Evolutionary conservation across 495 filamentous ascomycete genomes (phyloP).

Genomic region (Patellaria atrata): DNA sequence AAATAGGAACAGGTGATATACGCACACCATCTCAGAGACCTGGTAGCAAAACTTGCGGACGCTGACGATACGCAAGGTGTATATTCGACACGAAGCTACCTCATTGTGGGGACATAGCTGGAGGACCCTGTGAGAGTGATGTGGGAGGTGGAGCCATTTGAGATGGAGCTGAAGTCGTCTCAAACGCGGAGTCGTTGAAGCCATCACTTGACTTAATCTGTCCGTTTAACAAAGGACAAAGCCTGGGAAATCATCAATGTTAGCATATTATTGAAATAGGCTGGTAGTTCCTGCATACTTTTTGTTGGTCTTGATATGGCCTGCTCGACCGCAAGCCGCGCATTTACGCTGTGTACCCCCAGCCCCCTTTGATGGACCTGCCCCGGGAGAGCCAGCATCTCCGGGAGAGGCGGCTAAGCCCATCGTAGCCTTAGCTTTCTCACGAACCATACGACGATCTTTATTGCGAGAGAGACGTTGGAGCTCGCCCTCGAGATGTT

Average conservation of each 20-base stretch:
- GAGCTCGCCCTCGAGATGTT: constrained; percentile 56
- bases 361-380: constrained; percentile 21
- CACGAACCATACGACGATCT: constrained; percentile 77
- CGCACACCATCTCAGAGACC: too few relatives aligned
- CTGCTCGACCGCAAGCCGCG: constrained; percentile 87
- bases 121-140: too few relatives aligned
- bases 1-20: too few relatives aligned
- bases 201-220: constrained; percentile 59
- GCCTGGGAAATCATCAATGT: constrained; percentile 31
- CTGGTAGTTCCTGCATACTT: constrained; percentile 42
- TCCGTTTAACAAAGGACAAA: constrained; percentile 84
- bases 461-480: constrained; percentile 76
- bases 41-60: too few relatives aligned
- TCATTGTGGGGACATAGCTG: too few relatives aligned
- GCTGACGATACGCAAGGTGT: too few relatives aligned
- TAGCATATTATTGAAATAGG: constrained; percentile 2
- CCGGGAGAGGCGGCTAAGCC: constrained; percentile 22
- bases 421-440: constrained; percentile 63
- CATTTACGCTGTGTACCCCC: constrained; percentile 78
- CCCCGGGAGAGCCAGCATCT: constrained; percentile 27
- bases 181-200: constrained; percentile 21
- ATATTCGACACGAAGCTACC: too few relatives aligned
- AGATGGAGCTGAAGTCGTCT: constrained; percentile 3
- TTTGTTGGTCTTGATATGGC: constrained; percentile 99
- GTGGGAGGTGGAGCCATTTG: constrained; percentile 1